These are phyloP conservation scores for Hemisphaericaspora lyxosophila DNA, from an alignment of 1,139 yeast genomes.

Conservation along the genomic window DNA sequence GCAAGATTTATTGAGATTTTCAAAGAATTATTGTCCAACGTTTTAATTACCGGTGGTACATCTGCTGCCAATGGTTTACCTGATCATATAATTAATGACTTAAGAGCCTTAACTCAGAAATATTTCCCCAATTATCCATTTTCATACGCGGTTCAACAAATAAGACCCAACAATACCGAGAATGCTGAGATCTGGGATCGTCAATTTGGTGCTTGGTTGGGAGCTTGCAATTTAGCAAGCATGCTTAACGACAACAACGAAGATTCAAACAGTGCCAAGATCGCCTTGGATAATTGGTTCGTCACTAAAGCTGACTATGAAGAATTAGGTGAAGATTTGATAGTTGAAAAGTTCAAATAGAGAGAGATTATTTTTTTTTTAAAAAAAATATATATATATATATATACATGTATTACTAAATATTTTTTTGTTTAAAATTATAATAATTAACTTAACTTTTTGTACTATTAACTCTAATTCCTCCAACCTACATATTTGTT, in stretches of 20 bases:
- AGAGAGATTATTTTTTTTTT: slow-evolving; percentile 20
- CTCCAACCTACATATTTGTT: slow-evolving; percentile 63
- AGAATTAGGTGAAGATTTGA: slow-evolving; percentile 59
- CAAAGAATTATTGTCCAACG: slow-evolving; percentile 50
- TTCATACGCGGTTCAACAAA: slow-evolving; percentile 22
- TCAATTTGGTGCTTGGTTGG: slow-evolving; percentile 61
- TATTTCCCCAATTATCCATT: slow-evolving; percentile 50
- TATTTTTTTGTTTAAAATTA: neutral
- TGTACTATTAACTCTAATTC: neutral
- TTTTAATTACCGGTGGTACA: slow-evolving; percentile 67
- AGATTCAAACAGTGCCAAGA: slow-evolving; percentile 38
- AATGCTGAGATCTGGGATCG: slow-evolving; percentile 51
- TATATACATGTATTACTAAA: slow-evolving; percentile 2
- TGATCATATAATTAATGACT: slow-evolving; percentile 60
- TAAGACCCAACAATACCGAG: slow-evolving; percentile 15
- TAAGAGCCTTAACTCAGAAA: slow-evolving; percentile 44
- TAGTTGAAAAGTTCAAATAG: slow-evolving; percentile 52
- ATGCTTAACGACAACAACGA: slow-evolving; percentile 45
- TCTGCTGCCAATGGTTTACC: slow-evolving; percentile 61
- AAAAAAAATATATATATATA: too few relatives aligned
- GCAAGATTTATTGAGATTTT: slow-evolving; percentile 43
- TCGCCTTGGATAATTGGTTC: slow-evolving; percentile 54
- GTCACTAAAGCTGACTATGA: slow-evolving; percentile 57
- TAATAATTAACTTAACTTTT: too few relatives aligned
- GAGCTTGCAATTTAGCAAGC: slow-evolving; percentile 63